Base-by-base conservation (phyloP, 352 stramenopile genomes). In the Pythium rhizo-oryzae region DNA sequence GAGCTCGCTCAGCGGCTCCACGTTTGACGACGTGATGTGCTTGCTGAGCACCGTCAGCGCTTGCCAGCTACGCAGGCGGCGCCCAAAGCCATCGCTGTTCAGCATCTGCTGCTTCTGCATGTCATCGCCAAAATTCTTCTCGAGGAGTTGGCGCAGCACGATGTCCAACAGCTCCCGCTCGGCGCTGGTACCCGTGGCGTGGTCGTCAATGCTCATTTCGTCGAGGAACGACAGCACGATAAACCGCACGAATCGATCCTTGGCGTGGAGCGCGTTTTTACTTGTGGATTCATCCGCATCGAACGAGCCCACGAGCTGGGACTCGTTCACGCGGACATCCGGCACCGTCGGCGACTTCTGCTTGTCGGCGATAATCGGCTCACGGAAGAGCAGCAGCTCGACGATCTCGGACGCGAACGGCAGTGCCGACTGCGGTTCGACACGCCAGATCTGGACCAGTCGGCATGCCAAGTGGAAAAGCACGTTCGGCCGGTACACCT, bases 21-120 rank as follows among this genome's bases (percentile, higher is more conserved):
- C 41, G 13, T 75, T 70, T 23, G 69, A 61, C 9, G 59, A 71
- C 1, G 49, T 65, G 25, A 89, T 72, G 56, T 90, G 79, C 35
- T 76, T 73, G 56, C 76, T 86, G 18, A 96, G 68, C 25, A 96
- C 79, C 37, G 84, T 93, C 16, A 96, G 64, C 30, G 84, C 80
- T 74, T 96, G 87, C 87, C 85, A 94, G 33, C 81, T 87, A 21
- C 87, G 84, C 25, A 96, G 51, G 28, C 93, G 85, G 55, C 81
- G 76, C 9, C 87, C 87, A 71, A 94, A 96, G 19, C 80, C 83
- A 47, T 93, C 82, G 58, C 84, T 93, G 74, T 94, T 90, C 41
- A 94, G 70, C 87, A 96, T 96, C 61, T 93, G 84, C 62, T 89
- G 85, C 74, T 87, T 91, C n/a, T 81, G 67, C 76, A 76, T 87